phyloP scores from a whole-genome alignment of 2,329 filamentous ascomycete species.

The Ceratocystis ficicola region DNA sequence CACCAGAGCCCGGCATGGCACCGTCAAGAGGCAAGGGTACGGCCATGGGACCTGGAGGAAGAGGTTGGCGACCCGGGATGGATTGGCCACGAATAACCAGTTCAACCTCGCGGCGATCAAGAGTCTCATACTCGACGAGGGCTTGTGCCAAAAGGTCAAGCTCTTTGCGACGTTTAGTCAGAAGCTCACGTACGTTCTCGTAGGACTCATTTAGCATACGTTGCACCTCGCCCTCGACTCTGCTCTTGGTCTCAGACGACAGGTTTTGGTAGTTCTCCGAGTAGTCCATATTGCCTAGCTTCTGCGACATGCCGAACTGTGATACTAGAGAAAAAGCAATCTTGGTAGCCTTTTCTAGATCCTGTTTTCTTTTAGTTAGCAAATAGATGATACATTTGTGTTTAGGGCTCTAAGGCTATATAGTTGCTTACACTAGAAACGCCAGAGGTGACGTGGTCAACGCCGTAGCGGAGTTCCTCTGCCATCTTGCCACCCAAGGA shows the following conservation, averaged over 20 bases:
- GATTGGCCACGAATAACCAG: conserved; percentile 81
- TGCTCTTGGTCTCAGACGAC: conserved; percentile 71
- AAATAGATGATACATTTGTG: neutral
- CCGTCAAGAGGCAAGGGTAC: conserved; percentile 23
- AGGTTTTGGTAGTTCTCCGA: conserved; percentile 66
- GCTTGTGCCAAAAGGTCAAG: conserved; percentile 80
- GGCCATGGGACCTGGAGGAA: conserved; percentile 51
- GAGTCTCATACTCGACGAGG: conserved; percentile 84
- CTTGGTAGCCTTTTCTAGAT: conserved; percentile 70
- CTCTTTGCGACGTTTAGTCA: conserved; percentile 66
- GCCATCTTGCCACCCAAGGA: conserved; percentile 77
- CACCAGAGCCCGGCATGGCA: conserved; percentile 18
- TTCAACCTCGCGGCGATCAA: conserved; percentile 79
- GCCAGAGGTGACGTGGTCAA: conserved; percentile 83
- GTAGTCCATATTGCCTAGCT: conserved; percentile 82
- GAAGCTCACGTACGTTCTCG: conserved; percentile 55
- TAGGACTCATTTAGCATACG: conserved; percentile 72
- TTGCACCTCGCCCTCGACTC: conserved; percentile 82
- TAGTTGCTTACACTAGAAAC: conserved; percentile 55
- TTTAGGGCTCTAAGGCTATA: too few relatives aligned
- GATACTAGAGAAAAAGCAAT: conserved; percentile 83
- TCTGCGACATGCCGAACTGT: conserved; percentile 74
- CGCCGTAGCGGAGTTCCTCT: conserved; percentile 81
- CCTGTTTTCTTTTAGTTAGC: conserved; percentile 40
- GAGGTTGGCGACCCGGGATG: conserved; percentile 47